Base-by-base conservation (phyloP, 768 basidiomycete genomes). In the Austroboletus eburneus region DNA sequence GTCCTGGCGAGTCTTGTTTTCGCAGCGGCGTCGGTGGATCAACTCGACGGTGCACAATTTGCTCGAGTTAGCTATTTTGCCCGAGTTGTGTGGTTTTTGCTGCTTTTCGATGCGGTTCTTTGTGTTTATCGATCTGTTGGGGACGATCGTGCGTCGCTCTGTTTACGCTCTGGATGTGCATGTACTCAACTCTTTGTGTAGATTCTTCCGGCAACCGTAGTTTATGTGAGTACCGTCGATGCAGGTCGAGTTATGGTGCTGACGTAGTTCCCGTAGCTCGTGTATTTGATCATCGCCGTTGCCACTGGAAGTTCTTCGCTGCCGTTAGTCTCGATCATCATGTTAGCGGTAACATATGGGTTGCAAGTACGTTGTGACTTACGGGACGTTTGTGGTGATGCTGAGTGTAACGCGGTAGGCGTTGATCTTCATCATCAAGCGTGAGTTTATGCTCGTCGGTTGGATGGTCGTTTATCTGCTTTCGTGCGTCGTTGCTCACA, bases 61-160 rank as follows among this genome's bases (percentile, higher is more conserved):
- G 29, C 78, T 78, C 59, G 82, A 85, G 58, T 69, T 85, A 40
- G 75, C 79, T 24, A 72, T 80, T 62, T 61, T 85, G 18, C 78
- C 79, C 9, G 78, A 83, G 27, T 65, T 85, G 9, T 82, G 81
- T 59, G 82, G 82, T 5, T 75, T 85, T 57, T 85, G 82, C 53
- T 80, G 79, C 55, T 85, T 85, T 73, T 83, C 80, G n/a, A 84
- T 85, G 83, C 71, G 78, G 34, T 81, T 80, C 67, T 75, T 85
- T 58, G 84, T 85, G 24, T 83, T 81, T 63, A 58, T 85, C 20
- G 83, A 85, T 65, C 70, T 85, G 22, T 64, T 85, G 40, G 75
- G 80, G 42, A 84, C 83, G 3, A 57, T 85, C 50, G 83, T 81
- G 46, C 7, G 6, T 22, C 32, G 12, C n/a, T 34, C 22, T 42